Conservation (phyloP, 2,329 filamentous ascomycete genomes). For the Esteya vermicola region DNA sequence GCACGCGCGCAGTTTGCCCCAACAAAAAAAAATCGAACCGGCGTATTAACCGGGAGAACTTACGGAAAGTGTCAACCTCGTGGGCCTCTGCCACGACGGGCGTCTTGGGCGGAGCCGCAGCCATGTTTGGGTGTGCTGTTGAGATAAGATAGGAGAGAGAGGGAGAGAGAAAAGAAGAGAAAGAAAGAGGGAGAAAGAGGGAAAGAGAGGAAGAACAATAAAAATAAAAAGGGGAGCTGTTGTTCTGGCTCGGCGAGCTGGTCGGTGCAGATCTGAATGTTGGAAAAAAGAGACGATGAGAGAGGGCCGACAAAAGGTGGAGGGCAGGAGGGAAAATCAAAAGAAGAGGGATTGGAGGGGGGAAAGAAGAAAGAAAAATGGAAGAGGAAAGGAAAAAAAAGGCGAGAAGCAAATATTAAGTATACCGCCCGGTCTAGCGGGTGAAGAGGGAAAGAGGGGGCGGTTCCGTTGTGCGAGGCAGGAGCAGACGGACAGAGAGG, state of each 20-base stretch:
- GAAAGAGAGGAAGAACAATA: not conserved
- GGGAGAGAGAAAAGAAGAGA: not conserved
- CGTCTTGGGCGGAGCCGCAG: conserved; percentile 25
- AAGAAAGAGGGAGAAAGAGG: not conserved
- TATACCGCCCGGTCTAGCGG: conserved; percentile 1
- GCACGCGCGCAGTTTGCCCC: conserved; percentile 3
- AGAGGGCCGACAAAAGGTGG: not conserved
- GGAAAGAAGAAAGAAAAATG: not conserved
- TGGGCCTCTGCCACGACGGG: conserved; percentile 63
- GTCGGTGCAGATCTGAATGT: too few relatives aligned
- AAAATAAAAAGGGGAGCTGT: not conserved
- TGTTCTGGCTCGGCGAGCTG: too few relatives aligned
- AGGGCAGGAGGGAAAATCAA: not conserved
- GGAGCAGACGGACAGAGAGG: too few relatives aligned
- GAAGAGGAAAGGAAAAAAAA: not conserved
- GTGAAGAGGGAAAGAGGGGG: conserved; percentile 2
- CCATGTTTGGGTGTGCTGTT: too few relatives aligned
- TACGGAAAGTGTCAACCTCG: conserved; percentile 59
- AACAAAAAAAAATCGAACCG: conserved; percentile 4
- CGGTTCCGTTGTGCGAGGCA: conserved; percentile 5
- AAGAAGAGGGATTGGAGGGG: not conserved
- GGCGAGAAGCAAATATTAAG: not conserved
- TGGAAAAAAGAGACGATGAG: too few relatives aligned
- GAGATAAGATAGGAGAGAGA: not conserved
- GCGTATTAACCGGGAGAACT: conserved; percentile 16